Evolutionary conservation across 345 rosid genomes (phyloP).

Genomic region (Populus davidiana): DNA sequence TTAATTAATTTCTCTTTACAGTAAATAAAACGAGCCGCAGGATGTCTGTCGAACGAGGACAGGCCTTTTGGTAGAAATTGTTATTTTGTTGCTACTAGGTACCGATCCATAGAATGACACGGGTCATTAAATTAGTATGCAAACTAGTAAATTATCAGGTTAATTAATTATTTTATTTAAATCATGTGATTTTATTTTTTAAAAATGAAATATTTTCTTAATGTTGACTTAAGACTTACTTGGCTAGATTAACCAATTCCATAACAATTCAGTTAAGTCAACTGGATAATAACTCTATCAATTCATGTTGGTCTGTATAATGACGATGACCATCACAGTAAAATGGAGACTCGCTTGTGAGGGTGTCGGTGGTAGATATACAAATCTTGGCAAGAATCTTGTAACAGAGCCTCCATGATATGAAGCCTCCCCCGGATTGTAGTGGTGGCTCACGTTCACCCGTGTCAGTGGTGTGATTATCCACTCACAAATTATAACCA

Average conservation of each 20-base stretch:
- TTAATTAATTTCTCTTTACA: background rate
- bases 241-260: no score
- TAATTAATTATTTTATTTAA: no score
- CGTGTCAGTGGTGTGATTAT: background rate
- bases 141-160: no score
- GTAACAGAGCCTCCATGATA: background rate
- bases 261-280: no score
- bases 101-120: no score
- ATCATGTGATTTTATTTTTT: no score
- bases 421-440: background rate
- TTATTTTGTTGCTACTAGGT: background rate
- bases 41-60: constrained; percentile 6
- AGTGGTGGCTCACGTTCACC: background rate
- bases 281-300: no score
- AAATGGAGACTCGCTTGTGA: background rate
- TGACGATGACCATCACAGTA: no score
- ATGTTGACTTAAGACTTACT: no score
- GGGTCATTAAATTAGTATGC: no score
- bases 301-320: no score
- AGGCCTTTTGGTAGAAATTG: constrained; percentile 6
- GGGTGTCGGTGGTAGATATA: background rate
- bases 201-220: no score
- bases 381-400: background rate
- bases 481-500: background rate
- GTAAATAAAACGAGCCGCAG: background rate